Conservation (phyloP, 2,329 filamentous ascomycete species). For the Drechslerella coelobrocha region DNA sequence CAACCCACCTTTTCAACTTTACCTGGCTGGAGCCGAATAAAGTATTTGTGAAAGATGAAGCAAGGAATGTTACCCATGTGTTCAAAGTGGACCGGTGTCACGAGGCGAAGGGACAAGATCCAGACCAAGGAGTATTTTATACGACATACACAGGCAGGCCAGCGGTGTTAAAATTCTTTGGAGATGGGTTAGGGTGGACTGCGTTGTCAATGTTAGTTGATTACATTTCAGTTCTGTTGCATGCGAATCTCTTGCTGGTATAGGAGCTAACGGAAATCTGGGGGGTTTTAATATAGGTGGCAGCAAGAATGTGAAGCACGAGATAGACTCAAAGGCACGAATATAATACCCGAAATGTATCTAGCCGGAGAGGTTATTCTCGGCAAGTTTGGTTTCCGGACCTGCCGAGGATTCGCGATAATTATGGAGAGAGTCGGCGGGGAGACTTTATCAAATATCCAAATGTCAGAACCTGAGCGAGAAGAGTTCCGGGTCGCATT, state of each 20-base stretch:
- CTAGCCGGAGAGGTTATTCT: slow-evolving; percentile 26
- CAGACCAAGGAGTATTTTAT: slow-evolving; percentile 27
- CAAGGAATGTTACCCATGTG: slow-evolving; percentile 22
- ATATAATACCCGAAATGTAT: slow-evolving; percentile 24
- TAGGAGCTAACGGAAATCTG: neutral
- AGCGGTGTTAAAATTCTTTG: slow-evolving; percentile 35
- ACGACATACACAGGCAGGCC: slow-evolving; percentile 27
- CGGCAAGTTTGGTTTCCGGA: slow-evolving; percentile 20
- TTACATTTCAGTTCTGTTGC: too few species aligned
- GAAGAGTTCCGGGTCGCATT: slow-evolving; percentile 20
- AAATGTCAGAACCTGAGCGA: slow-evolving; percentile 15
- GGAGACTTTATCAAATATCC: slow-evolving; percentile 14
- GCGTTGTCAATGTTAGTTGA: slow-evolving; percentile 20
- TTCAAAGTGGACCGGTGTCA: slow-evolving; percentile 19
- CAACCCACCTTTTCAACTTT: slow-evolving; percentile 27
- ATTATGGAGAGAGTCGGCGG: slow-evolving; percentile 35
- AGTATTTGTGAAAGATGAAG: slow-evolving; percentile 29
- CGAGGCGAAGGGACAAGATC: slow-evolving; percentile 3
- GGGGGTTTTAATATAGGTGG: slow-evolving; percentile 12
- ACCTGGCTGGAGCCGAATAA: slow-evolving; percentile 20
- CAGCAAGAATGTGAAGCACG: slow-evolving; percentile 41
- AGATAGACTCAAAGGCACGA: slow-evolving; percentile 9
- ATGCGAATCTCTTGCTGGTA: neutral
- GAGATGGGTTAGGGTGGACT: slow-evolving; percentile 30
- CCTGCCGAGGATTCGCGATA: slow-evolving; percentile 30